Percentiles rank a stretch among this genome's conserved stretches.
These are phyloP conservation scores for Paecilomyces niveus DNA, from an alignment of 2,329 filamentous ascomycete genomes.

Conservation along the genomic window DNA sequence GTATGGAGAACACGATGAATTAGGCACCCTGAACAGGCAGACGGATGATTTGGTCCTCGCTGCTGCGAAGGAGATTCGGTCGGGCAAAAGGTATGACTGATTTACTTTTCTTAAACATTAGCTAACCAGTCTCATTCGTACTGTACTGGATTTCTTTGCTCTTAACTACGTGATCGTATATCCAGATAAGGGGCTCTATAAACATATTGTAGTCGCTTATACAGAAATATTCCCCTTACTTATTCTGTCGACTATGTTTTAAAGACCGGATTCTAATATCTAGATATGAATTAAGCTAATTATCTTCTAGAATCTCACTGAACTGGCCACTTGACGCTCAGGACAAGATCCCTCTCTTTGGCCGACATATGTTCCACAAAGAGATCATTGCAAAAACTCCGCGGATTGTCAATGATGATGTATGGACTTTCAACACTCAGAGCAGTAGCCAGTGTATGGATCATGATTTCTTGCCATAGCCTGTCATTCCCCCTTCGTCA, in stretches of 20 bases:
- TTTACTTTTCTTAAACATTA: not conserved
- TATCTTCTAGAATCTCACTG: slow-evolving; percentile 43
- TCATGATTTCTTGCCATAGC: not conserved
- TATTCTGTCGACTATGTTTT: not conserved
- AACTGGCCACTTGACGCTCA: slow-evolving; percentile 55
- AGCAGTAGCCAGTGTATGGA: slow-evolving; percentile 45
- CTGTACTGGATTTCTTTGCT: too few relatives aligned
- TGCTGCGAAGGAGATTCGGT: slow-evolving; percentile 48
- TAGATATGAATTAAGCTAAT: not conserved
- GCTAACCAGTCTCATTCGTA: too few relatives aligned
- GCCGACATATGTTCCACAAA: slow-evolving; percentile 49
- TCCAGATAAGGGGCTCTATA: not conserved
- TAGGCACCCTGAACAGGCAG: slow-evolving; percentile 56
- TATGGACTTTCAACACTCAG: slow-evolving; percentile 54
- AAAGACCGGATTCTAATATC: not conserved
- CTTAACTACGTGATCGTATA: not conserved
- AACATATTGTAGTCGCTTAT: not conserved
- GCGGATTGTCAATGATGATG: slow-evolving; percentile 53
- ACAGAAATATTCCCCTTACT: not conserved
- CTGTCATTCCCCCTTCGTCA: not conserved
- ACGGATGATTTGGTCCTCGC: slow-evolving; percentile 48
- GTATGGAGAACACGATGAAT: slow-evolving; percentile 50
- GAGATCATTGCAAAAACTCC: slow-evolving; percentile 47
- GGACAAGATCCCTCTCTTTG: slow-evolving; percentile 47
- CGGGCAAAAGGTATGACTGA: slow-evolving; percentile 38